Evolutionary conservation across 306 rosid genomes (phyloP), one percentile per base, ranked within the genome.

Genomic region (Hylodesmum podocarpum): DNA sequence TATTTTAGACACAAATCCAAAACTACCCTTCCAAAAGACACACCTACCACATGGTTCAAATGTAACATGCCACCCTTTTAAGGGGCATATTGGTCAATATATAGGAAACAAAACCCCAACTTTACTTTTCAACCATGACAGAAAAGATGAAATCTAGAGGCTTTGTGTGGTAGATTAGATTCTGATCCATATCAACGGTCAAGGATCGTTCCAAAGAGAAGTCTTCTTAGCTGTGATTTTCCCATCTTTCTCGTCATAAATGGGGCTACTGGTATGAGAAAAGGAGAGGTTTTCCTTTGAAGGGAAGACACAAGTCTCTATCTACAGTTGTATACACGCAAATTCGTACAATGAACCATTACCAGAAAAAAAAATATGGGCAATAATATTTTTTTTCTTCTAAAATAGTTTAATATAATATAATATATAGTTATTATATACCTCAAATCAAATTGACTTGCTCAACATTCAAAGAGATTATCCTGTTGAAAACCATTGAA

Each of bases 231-330:
- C 86, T 67, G 76, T 78, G 57, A n/a, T 66, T 76, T 59, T 72
- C 54, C 79, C 57, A 54, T 77, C 59, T 72, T 69, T 39, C 49
- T 33, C 58, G 74, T 77, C 82, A 54, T 69, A 80, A 51, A 77
- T 49, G 78, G 53, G 61, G 68, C 29, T 59, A 22, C n/a, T 27
- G 74, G 49, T 73, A 33, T 72, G 69, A 58, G 77, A 68, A 63
- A 81, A 55, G 25, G 80, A 76, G 54, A 73, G 85, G 80, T 85
- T 86, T 89, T 81, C 73, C 98, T 92, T 92, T 84, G 83, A 96
- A 92, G 96, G 87, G 86, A 91, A 81, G 98, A 77, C 73, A 84
- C 55, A 71, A 76, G 96, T 90, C 95, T 77, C 89, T 81, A 71
- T 91, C 91, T 50, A 86, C 85, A 76, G 84, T 76, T 81, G 84